phyloP scores from a whole-genome alignment of 2,329 filamentous ascomycete genomes.

The Penicillium polonicum region DNA sequence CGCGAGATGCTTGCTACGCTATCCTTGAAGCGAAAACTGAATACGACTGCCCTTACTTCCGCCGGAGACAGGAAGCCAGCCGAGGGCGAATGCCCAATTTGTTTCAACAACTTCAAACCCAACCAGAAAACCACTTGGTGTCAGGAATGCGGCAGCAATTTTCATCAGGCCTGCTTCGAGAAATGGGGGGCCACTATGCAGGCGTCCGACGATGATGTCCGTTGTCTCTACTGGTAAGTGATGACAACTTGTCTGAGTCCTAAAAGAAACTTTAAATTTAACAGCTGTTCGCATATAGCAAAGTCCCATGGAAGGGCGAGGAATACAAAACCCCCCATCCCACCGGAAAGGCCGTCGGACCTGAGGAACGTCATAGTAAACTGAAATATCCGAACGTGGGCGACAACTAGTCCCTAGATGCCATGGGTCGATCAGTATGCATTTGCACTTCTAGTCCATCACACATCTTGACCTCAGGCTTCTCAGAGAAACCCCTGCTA shows the following conservation, averaged over 20 bases:
- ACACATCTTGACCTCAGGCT: not conserved
- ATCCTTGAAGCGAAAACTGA: slow-evolving; percentile 48
- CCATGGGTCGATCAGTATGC: slow-evolving; percentile 32
- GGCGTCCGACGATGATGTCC: slow-evolving; percentile 28
- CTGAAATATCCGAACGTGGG: slow-evolving; percentile 50
- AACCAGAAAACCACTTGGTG: slow-evolving; percentile 56
- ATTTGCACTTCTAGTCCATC: not conserved
- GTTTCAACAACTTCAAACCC: slow-evolving; percentile 56
- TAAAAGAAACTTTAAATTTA: not conserved
- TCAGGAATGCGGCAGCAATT: slow-evolving; percentile 62
- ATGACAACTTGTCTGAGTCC: not conserved
- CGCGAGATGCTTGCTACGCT: slow-evolving; percentile 55
- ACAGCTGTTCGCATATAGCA: slow-evolving; percentile 27
- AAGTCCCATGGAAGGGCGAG: slow-evolving; percentile 11
- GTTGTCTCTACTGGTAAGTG: slow-evolving; percentile 49
- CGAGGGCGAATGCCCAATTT: slow-evolving; percentile 64
- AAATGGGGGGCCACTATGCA: slow-evolving; percentile 49
- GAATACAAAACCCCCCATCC: not conserved
- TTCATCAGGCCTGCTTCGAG: slow-evolving; percentile 59
- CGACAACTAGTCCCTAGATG: slow-evolving; percentile 38
- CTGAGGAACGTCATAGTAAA: slow-evolving; percentile 24
- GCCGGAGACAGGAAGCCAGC: slow-evolving; percentile 55
- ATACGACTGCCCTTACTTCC: slow-evolving; percentile 29
- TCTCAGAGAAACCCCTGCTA: not conserved
- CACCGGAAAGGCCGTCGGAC: not conserved